Evolutionary conservation across 2,329 filamentous ascomycete species (phyloP).

Genomic region (Sodiomyces alkalinus): DNA sequence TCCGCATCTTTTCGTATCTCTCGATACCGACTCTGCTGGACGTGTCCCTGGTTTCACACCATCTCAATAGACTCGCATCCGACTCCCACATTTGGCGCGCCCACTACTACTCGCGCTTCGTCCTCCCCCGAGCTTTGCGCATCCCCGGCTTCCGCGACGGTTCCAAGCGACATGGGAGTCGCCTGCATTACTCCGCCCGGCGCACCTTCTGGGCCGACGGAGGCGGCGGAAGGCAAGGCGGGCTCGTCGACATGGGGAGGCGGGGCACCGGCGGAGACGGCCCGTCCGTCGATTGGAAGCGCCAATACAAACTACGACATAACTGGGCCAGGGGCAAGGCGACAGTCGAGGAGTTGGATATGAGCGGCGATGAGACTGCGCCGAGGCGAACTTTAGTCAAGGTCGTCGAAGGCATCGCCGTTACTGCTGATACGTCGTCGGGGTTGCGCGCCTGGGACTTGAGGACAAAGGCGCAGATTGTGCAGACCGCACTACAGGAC

Average conservation of each 20-base stretch:
- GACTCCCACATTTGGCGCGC: conserved; percentile 87
- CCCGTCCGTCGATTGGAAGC: conserved; percentile 64
- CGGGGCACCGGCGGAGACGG: conserved; percentile 37
- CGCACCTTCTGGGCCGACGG: conserved; percentile 28
- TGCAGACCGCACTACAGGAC: conserved; percentile 23
- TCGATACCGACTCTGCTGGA: conserved; percentile 51
- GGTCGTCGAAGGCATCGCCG: conserved; percentile 59
- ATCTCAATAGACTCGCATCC: conserved; percentile 54
- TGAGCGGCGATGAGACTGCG: conserved; percentile 20
- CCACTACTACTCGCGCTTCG: conserved; percentile 77
- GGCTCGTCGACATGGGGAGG: conserved; percentile 37
- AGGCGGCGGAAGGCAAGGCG: conserved; percentile 22
- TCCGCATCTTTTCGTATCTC: conserved; percentile 72
- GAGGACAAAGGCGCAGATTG: conserved; percentile 45
- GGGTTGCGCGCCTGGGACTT: conserved; percentile 71
- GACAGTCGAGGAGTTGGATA: conserved; percentile 60
- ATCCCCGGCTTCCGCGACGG: conserved; percentile 48
- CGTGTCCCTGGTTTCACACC: conserved; percentile 52
- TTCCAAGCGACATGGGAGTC: conserved; percentile 15
- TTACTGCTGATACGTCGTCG: conserved; percentile 54
- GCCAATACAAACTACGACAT: conserved; percentile 72
- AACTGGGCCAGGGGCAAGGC: conserved; percentile 84
- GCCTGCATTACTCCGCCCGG: conserved; percentile 28
- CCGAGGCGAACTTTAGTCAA: conserved; percentile 55
- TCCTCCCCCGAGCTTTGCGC: conserved; percentile 62